Conservation (phyloP, 163 green algal genomes). For the Scenedesmus sp. region DNA sequence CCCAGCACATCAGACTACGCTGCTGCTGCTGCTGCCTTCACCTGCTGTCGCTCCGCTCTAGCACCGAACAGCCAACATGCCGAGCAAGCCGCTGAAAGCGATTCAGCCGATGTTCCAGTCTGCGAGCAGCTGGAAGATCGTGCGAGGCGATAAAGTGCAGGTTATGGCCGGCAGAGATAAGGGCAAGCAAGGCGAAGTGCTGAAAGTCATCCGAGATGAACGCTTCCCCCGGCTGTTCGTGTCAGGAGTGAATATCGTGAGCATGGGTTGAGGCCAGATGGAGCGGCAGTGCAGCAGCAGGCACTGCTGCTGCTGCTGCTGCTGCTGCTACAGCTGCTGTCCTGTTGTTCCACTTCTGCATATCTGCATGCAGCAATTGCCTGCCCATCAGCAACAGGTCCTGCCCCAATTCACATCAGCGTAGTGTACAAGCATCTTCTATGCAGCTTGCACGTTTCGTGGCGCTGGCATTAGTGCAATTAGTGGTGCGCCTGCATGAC, state of each 20-base stretch:
- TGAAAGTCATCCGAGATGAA: background rate
- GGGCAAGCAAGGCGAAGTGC: background rate
- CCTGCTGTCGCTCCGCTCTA: background rate
- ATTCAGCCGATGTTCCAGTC: conserved; percentile 40
- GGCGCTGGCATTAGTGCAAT: no score
- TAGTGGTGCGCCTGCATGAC: no score
- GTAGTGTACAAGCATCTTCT: no score
- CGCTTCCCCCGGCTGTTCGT: background rate
- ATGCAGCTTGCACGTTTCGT: no score
- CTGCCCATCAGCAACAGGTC: no score
- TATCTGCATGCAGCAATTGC: no score
- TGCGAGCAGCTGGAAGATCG: background rate
- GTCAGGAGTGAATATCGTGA: background rate
- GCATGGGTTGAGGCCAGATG: background rate
- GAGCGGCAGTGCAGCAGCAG: background rate
- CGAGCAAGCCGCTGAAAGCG: conserved; percentile 16
- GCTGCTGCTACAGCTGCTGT: background rate
- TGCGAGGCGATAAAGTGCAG: conserved; percentile 27
- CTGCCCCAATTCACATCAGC: no score
- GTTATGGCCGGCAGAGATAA: conserved; percentile 22
- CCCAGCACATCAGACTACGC: background rate
- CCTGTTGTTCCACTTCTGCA: background rate
- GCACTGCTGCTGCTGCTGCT: background rate
- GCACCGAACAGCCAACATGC: background rate
- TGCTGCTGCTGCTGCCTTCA: background rate